A percentile compares a stretch with the other conserved stretches of the same genome.
These are phyloP conservation scores for Trichoderma koningii DNA, from an alignment of 2,329 filamentous ascomycete species.

Conservation along the genomic window DNA sequence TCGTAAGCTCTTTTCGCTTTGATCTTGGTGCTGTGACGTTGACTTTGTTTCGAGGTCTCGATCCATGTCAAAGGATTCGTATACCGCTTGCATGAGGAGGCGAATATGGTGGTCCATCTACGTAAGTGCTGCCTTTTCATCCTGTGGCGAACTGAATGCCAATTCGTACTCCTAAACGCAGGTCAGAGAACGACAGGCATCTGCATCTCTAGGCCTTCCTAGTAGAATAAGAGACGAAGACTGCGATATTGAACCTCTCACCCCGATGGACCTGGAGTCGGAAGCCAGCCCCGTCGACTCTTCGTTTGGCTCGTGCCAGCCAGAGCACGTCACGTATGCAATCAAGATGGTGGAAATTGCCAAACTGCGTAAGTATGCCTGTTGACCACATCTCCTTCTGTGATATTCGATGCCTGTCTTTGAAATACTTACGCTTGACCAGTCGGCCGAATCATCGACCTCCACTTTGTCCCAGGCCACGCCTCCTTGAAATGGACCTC, in stretches of 20 bases:
- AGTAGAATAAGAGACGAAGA: slow-evolving; percentile 45
- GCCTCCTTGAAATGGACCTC: slow-evolving; percentile 30
- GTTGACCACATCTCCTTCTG: background rate
- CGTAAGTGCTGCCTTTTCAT: slow-evolving; percentile 37
- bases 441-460: slow-evolving; percentile 42
- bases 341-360: slow-evolving; percentile 46
- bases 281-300: slow-evolving; percentile 31
- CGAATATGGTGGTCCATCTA: slow-evolving; percentile 59
- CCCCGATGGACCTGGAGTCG: slow-evolving; percentile 38
- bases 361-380: slow-evolving; percentile 36
- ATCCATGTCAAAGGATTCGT: slow-evolving; percentile 35
- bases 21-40: background rate
- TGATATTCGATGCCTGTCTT: too few species aligned
- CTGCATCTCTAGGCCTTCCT: slow-evolving; percentile 41
- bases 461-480: slow-evolving; percentile 42
- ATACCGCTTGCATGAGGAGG: slow-evolving; percentile 43
- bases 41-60: slow-evolving; percentile 31
- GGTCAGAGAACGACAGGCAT: slow-evolving; percentile 43
- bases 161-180: slow-evolving; percentile 21
- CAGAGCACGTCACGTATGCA: slow-evolving; percentile 41
- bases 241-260: slow-evolving; percentile 43
- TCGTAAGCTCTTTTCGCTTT: slow-evolving; percentile 33
- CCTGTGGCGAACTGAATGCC: too few species aligned
- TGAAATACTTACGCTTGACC: background rate
- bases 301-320: slow-evolving; percentile 37